Base-by-base conservation (phyloP, 139 green algal genomes). In the Asterochloris sp. region DNA sequence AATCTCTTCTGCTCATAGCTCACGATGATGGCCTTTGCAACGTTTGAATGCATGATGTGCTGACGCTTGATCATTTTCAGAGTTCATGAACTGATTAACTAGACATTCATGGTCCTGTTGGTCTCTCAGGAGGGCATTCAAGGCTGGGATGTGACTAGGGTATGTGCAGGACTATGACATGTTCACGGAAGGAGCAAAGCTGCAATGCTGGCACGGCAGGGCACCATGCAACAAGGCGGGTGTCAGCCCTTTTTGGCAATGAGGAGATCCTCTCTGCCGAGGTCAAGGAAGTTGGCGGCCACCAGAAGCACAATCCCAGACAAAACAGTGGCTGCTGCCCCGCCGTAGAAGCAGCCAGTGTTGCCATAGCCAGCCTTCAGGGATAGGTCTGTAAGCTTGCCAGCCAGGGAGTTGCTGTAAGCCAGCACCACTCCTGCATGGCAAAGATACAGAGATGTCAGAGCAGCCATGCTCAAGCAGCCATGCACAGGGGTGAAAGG, bases 331-430 rank as follows among this genome's bases (percentile, higher is more conserved):
- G 93, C 92, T 4, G 73, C 76, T 19, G 86, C 89, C 38, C 92
- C 93, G 26, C 93, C 93, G 29, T 79, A 83, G 83, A 96, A 96
- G 88, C 93, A 96, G 54, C 93, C 93, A 14, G 94, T 87, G 78
- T 94, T 94, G 64, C 93, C 93, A 15, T 69, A 67, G 13, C 87
- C 90, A 13, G 81, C 79, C 14, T 60, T 24, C 12, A 81, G 79
- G 0, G 90, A 92, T 38, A 85, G 67, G 85, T 96, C 93, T 15
- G 90, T 87, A 74, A 96, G 87, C 54, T 89, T 75, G 24, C 93
- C 93, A 10, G 93, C 93, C 74, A 95, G 62, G 62, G 83, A 82
- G 83, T 96, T 96, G 77, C 84, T 91, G 74, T 86, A 90, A 0
- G 90, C 93, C 68, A 96, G 86, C 23, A 93, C 86, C 62, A 94